phyloP scores from a whole-genome alignment of 2,329 filamentous ascomycete genomes.

The Penicillium vulpinum region DNA sequence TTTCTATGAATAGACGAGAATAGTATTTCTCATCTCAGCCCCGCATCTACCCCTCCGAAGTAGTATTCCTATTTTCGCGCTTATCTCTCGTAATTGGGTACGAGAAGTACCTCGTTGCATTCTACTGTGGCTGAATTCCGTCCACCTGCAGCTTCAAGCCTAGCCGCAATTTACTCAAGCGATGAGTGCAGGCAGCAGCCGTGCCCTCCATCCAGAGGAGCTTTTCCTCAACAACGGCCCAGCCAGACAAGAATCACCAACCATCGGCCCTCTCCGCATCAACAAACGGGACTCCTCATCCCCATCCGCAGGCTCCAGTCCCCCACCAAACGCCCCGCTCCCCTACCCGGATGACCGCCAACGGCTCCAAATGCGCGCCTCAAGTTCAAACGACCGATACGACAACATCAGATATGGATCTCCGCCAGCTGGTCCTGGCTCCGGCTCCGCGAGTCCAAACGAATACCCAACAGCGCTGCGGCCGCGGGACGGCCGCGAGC shows the following conservation, averaged over 20 bases:
- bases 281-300: slow-evolving; percentile 72
- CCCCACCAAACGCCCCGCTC: slow-evolving; percentile 54
- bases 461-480: slow-evolving; percentile 45
- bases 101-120: slow-evolving; percentile 4
- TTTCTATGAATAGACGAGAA: slow-evolving; percentile 9
- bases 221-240: slow-evolving; percentile 61
- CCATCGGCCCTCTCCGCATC: slow-evolving; percentile 80
- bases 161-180: background rate
- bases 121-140: slow-evolving; percentile 11
- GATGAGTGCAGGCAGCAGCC: slow-evolving; percentile 48
- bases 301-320: slow-evolving; percentile 42
- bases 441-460: slow-evolving; percentile 30
- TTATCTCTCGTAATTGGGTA: slow-evolving; percentile 18
- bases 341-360: slow-evolving; percentile 71
- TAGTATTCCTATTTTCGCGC: slow-evolving; percentile 9
- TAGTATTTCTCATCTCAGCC: background rate
- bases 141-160: background rate
- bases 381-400: slow-evolving; percentile 31
- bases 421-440: slow-evolving; percentile 29
- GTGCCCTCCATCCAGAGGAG: slow-evolving; percentile 74
- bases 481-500: slow-evolving; percentile 52
- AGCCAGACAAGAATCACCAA: slow-evolving; percentile 56
- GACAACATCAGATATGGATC: slow-evolving; percentile 30
- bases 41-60: slow-evolving; percentile 2
- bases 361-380: slow-evolving; percentile 36